Base-by-base conservation (phyloP, 2,329 filamentous ascomycete genomes). In the Berkeleyomyces rouxiae region DNA sequence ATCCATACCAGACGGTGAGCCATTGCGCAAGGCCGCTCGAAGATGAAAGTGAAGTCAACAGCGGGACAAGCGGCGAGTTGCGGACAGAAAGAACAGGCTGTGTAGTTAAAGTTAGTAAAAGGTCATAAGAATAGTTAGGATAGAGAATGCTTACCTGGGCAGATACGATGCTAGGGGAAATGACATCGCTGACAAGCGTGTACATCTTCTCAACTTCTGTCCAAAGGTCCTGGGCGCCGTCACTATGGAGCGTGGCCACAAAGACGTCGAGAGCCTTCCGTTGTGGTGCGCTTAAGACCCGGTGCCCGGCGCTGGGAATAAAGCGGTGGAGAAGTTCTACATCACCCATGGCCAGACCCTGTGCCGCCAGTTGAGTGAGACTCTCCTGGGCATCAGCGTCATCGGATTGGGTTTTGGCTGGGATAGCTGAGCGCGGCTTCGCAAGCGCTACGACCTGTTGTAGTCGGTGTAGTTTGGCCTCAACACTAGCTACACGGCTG, bases 1-100 rank as follows among this genome's bases (percentile, higher is more conserved):
- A 71, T 59, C 85, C 82, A 61, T 80, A 79, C 65, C 78, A 77
- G 5, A 72, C 71, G 11, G 75, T 78, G 10, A 81, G 72, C 80
- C 81, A 84, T 69, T 68, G 73, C 65, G 66, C 74, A 68, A 68
- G 71, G 6, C 58, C 61, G 9, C 64, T 61, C 39, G 82, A 69
- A 3, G 82, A 67, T 7, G 74, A 72, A 2, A 79, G 70, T n/a
- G 82, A 70, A 66, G 68, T 67, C 3, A 82, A 69, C 2, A 82
- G 67, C 4, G 74, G 72, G 2, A 79, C 70, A n/a, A 83, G 70
- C 1, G 76, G 74, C 2, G 77, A 75, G 67, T 86, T 86, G 65
- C 82, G 78, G 16, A 85, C 70, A 10, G 82, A 78, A 66, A 86
- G 81, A 7, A 85, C 70, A 2, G 82, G 78, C 74, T 82, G 73